Conservation (phyloP, 1,284 basidiomycete genomes). For the Cutaneotrichosporon cutaneum region DNA sequence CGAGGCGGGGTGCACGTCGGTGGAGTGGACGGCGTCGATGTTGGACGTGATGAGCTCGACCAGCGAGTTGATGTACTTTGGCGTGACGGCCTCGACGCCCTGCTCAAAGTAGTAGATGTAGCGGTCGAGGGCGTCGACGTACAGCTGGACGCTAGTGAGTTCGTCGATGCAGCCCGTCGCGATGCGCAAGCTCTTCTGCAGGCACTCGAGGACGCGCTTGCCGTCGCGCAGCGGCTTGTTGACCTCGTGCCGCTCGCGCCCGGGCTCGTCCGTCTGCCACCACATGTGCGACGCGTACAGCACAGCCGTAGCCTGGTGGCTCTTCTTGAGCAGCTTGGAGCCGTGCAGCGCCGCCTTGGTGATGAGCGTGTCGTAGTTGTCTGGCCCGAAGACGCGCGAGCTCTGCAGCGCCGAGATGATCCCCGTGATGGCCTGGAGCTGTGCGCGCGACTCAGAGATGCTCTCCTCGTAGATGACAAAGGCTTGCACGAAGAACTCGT, state of each 20-base stretch:
- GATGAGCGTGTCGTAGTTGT: conserved; percentile 92
- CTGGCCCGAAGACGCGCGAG: conserved; percentile 78
- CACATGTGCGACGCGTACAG: conserved; percentile 89
- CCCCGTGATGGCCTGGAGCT: conserved; percentile 87
- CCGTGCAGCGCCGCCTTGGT: conserved; percentile 94
- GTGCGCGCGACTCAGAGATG: conserved; percentile 86
- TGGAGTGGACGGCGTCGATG: conserved; percentile 79
- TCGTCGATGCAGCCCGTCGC: conserved; percentile 92
- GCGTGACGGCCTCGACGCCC: conserved; percentile 81
- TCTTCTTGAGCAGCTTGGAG: conserved; percentile 90
- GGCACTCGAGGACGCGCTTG: conserved; percentile 89
- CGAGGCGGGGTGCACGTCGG: conserved; percentile 78
- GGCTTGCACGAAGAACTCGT: conserved; percentile 93
- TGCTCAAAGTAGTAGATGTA: conserved; percentile 93
- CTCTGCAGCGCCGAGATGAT: conserved; percentile 84
- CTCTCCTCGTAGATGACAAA: conserved; percentile 94
- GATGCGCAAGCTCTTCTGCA: conserved; percentile 89
- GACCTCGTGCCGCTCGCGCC: conserved; percentile 31
- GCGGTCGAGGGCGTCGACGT: conserved; percentile 85
- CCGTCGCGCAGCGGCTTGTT: conserved; percentile 75
- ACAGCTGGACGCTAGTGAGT: conserved; percentile 88
- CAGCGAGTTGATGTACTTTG: conserved; percentile 90
- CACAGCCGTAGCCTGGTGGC: conserved; percentile 92
- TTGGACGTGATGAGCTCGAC: conserved; percentile 88
- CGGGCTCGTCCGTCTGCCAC: conserved; percentile 75